phyloP scores from a whole-genome alignment of 768 basidiomycete species.

The Lentinula sp. region DNA sequence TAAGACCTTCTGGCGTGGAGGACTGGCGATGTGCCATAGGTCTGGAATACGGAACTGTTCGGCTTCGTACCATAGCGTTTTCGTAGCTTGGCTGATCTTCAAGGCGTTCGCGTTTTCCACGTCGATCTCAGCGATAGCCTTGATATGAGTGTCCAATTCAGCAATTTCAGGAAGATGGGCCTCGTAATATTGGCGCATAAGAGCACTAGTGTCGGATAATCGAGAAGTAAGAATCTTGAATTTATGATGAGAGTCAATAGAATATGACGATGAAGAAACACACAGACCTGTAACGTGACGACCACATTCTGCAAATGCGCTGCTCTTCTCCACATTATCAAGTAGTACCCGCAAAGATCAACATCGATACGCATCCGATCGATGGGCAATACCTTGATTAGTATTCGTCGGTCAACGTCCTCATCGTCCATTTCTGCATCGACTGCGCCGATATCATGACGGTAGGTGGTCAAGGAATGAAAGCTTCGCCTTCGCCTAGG shows the following conservation, averaged over 20 bases:
- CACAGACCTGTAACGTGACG: slow-evolving; percentile 46
- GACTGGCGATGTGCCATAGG: slow-evolving; percentile 60
- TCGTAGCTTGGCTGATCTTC: slow-evolving; percentile 51
- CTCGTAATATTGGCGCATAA: slow-evolving; percentile 55
- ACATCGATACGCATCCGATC: slow-evolving; percentile 77
- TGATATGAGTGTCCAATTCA: slow-evolving; percentile 38
- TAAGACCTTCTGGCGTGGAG: slow-evolving; percentile 57
- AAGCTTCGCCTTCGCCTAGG: slow-evolving; percentile 23
- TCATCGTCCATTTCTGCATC: neutral
- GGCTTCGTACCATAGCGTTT: slow-evolving; percentile 66
- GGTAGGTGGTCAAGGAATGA: slow-evolving; percentile 1
- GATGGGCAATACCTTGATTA: slow-evolving; percentile 33
- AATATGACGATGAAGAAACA: neutral
- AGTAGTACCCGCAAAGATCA: slow-evolving; percentile 66
- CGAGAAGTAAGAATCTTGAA: slow-evolving; percentile 42
- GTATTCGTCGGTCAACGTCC: neutral
- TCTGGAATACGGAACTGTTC: slow-evolving; percentile 61
- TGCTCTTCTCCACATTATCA: slow-evolving; percentile 64
- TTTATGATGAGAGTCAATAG: neutral
- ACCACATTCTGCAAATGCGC: slow-evolving; percentile 62
- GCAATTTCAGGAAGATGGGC: slow-evolving; percentile 41
- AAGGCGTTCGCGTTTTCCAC: slow-evolving; percentile 42
- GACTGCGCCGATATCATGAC: neutral
- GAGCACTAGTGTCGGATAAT: slow-evolving; percentile 48
- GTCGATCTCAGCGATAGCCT: slow-evolving; percentile 47